Evolutionary conservation across 2,329 filamentous ascomycete species (phyloP).

Genomic region (Xylariaceae sp.): DNA sequence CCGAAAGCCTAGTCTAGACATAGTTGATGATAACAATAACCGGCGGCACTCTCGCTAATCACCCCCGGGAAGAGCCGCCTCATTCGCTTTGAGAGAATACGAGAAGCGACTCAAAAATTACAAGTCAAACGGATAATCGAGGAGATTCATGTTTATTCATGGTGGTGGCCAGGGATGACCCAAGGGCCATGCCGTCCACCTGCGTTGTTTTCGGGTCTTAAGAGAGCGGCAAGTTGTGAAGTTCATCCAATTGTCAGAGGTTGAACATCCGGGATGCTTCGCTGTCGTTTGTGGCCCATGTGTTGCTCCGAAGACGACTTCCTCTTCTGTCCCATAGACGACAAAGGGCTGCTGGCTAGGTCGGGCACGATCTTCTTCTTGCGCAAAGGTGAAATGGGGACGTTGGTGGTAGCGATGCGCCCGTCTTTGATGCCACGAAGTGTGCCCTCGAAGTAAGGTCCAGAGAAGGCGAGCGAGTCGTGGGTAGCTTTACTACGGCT

Average conservation of each 20-base stretch:
- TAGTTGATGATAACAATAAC: no score
- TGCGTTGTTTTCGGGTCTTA: neutral
- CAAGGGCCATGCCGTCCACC: constrained; percentile 3
- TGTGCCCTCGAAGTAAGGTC: constrained; percentile 56
- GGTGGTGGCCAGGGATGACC: constrained; percentile 3
- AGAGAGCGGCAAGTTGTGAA: neutral
- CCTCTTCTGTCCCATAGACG: constrained; percentile 46
- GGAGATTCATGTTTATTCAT: no score
- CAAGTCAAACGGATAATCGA: no score
- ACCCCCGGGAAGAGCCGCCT: no score
- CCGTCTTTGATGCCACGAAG: constrained; percentile 62
- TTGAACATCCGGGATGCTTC: constrained; percentile 56
- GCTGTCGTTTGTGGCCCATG: constrained; percentile 49
- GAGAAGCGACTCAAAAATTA: no score
- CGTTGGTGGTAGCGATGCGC: constrained; percentile 60
- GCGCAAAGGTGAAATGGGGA: constrained; percentile 64
- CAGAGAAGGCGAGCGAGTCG: constrained; percentile 59
- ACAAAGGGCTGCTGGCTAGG: constrained; percentile 45
- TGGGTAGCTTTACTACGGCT: constrained; percentile 56
- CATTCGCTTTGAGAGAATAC: no score
- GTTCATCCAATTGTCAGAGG: constrained; percentile 37
- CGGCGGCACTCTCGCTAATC: no score
- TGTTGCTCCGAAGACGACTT: constrained; percentile 45
- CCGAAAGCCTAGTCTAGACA: no score
- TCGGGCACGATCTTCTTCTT: constrained; percentile 50